Base-by-base conservation (phyloP, 192 early-diverging fungal genomes). In the Linnemannia elongata region DNA sequence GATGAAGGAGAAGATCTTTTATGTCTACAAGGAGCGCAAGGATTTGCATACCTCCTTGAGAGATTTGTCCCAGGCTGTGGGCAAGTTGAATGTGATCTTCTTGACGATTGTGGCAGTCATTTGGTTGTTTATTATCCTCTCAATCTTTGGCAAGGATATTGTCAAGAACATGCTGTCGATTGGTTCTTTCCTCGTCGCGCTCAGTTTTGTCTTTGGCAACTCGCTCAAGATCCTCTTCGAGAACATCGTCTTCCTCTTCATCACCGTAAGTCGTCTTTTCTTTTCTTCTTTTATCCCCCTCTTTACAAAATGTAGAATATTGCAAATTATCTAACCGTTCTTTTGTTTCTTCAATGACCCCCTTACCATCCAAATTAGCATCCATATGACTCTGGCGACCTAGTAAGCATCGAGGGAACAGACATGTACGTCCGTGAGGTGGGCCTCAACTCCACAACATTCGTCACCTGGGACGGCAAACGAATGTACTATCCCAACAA, bases 181-280 rank as follows among this genome's bases (percentile, higher is more conserved):
- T 45, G 88, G 88, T 63, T 88, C 88, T 13, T 81, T 88, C 52
- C 76, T 97, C 78, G 82, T 97, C 36, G 96, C 94, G 2, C 93
- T 95, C 83, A 95, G 93, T 82, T 98, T 98, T 90, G 91, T 97
- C 47, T 97, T 97, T 90, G 97, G 97, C 73, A 92, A 89, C 72
- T 92, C 94, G 55, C 94, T 95, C 75, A 95, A 95, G 81, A 95
- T 93, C n/a, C 82, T 93, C 35, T 96, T 98, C 87, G 95, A 98
- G 85, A 93, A 92, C 70, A 92, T 97, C 54, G 92, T 98, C 69
- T 98, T 97, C 79, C 82, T 97, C 66, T 98, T 98, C 91, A 92
- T 96, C 71, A 86, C 84, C 1, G 84, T 86, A 81, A 77, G 79
- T 42, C 27, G 12, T 27, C 10, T 4, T 1, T 69, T 6, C n/a